phyloP scores from a whole-genome alignment of 352 stramenopile genomes.

The Phytophthora melonis region DNA sequence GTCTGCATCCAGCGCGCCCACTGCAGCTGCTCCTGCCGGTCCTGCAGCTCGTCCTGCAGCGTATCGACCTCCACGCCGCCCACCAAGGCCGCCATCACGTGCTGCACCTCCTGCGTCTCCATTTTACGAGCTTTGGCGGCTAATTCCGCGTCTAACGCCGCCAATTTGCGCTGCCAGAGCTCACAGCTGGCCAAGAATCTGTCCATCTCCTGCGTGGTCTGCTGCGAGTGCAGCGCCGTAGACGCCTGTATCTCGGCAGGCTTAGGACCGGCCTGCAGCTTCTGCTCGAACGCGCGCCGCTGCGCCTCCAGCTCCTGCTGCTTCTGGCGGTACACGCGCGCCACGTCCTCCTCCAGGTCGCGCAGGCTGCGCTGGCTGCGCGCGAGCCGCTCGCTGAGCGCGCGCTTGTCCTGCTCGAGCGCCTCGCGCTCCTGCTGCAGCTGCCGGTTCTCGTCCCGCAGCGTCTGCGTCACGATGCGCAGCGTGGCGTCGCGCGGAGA shows the following conservation, averaged over 20 bases:
- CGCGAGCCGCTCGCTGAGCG: slow-evolving; percentile 23
- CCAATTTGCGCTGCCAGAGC: slow-evolving; percentile 43
- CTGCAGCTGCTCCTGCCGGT: slow-evolving; percentile 25
- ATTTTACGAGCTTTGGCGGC: slow-evolving; percentile 18
- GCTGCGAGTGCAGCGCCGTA: too few relatives aligned
- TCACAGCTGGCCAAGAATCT: slow-evolving; percentile 43
- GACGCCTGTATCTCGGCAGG: too few relatives aligned
- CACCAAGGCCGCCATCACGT: slow-evolving; percentile 48
- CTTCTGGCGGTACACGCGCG: slow-evolving; percentile 46
- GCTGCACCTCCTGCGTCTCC: slow-evolving; percentile 43
- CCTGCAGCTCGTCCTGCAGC: slow-evolving; percentile 13
- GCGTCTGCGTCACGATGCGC: slow-evolving; percentile 47
- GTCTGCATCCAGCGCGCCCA: slow-evolving; percentile 28
- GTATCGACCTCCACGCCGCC: slow-evolving; percentile 39
- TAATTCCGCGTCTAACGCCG: slow-evolving; percentile 28
- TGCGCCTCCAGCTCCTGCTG: slow-evolving; percentile 42
- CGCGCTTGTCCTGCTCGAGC: slow-evolving; percentile 31
- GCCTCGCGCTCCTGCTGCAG: slow-evolving; percentile 28
- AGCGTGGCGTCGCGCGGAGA: slow-evolving; percentile 34
- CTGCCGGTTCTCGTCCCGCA: slow-evolving; percentile 52
- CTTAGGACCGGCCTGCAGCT: slow-evolving; percentile 8
- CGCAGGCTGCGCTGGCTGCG: slow-evolving; percentile 35
- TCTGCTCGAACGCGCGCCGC: slow-evolving; percentile 28
- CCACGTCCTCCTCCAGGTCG: slow-evolving; percentile 52
- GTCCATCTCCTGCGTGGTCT: slow-evolving; percentile 36